Percentiles rank a stretch among this genome's conserved stretches.
Conservation (phyloP, 495 filamentous ascomycete genomes). For the Tuber magnatum region DNA sequence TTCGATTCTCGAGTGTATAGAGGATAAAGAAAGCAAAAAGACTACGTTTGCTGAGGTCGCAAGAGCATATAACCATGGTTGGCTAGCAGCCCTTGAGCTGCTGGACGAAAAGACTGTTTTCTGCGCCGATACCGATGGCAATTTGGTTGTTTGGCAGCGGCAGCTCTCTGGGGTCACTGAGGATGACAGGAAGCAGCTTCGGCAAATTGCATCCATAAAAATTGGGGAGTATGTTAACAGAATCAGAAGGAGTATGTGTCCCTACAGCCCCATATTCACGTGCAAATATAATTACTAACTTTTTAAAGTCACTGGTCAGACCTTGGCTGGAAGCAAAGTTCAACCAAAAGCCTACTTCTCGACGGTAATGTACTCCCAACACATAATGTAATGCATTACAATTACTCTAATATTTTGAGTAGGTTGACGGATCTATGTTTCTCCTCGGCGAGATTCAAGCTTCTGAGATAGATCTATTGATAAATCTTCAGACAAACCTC, state of each 20-base stretch:
- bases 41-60: conserved; percentile 62
- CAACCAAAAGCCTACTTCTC: conserved; percentile 75
- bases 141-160: conserved; percentile 67
- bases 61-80: conserved; percentile 70
- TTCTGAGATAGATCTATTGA: conserved; percentile 66
- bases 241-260: conserved; percentile 52
- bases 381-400: not conserved
- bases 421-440: conserved; percentile 89
- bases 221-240: conserved; percentile 89
- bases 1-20: conserved; percentile 60
- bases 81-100: conserved; percentile 68
- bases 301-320: conserved; percentile 20
- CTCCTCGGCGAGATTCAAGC: conserved; percentile 71
- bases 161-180: conserved; percentile 64
- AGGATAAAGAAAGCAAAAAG: conserved; percentile 28
- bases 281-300: not conserved
- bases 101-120: conserved; percentile 70
- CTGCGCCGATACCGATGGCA: conserved; percentile 76
- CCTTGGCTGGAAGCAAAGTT: conserved; percentile 24
- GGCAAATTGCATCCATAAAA: conserved; percentile 69
- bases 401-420: conserved; percentile 32
- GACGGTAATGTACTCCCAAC: conserved; percentile 58
- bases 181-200: conserved; percentile 64
- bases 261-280: conserved; percentile 7
- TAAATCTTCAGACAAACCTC: conserved; percentile 69